Evolutionary conservation across 176 grass and related monocot species (phyloP).

Genomic region (Stipa capillata): DNA sequence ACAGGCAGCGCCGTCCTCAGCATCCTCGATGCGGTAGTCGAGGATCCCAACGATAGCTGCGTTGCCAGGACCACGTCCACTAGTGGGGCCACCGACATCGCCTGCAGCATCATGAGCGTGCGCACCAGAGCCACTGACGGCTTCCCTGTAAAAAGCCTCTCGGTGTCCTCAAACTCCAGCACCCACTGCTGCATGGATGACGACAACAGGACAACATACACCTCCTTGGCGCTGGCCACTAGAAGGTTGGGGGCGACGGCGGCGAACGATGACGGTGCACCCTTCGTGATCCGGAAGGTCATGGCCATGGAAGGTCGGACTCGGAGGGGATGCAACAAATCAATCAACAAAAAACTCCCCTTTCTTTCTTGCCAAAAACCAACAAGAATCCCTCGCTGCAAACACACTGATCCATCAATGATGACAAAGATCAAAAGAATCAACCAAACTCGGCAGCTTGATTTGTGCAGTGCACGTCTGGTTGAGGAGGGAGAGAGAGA

Average conservation of each 20-base stretch:
- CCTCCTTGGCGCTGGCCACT: slow-evolving; percentile 22
- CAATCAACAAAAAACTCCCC: background rate
- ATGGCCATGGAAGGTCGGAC: slow-evolving; percentile 52
- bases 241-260: no score
- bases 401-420: background rate
- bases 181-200: background rate
- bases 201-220: background rate
- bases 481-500: no score
- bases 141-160: slow-evolving; percentile 52
- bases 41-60: slow-evolving; percentile 52
- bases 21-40: slow-evolving; percentile 92
- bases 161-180: slow-evolving; percentile 47
- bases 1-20: slow-evolving; percentile 50
- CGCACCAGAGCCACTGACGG: slow-evolving; percentile 39
- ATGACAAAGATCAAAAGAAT: background rate
- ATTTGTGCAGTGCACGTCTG: background rate
- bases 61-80: slow-evolving; percentile 44
- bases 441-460: background rate
- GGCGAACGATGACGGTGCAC: slow-evolving; percentile 36
- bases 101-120: slow-evolving; percentile 52
- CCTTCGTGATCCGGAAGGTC: slow-evolving; percentile 31
- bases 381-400: background rate
- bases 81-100: slow-evolving; percentile 52
- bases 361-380: background rate
- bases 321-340: background rate